phyloP scores from a whole-genome alignment of 139 green algal genomes.

The Nannochloris sp. region DNA sequence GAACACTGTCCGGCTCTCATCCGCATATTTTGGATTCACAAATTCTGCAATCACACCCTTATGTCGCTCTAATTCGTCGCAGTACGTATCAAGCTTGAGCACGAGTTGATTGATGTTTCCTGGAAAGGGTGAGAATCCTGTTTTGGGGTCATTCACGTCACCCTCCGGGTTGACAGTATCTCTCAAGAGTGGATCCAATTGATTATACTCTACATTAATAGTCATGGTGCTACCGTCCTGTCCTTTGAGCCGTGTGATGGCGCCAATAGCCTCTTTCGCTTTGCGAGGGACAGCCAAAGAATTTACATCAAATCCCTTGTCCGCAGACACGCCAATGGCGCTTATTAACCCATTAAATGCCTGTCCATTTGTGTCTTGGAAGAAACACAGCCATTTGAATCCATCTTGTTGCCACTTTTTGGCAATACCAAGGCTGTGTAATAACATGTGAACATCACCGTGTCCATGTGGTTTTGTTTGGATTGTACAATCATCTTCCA shows the following conservation, averaged over 20 bases:
- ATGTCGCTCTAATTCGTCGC: slow-evolving; percentile 53
- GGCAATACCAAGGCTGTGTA: slow-evolving; percentile 67
- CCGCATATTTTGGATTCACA: slow-evolving; percentile 97
- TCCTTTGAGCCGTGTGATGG: slow-evolving; percentile 53
- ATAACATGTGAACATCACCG: slow-evolving; percentile 93
- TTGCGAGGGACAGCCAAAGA: slow-evolving; percentile 82
- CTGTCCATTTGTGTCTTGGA: slow-evolving; percentile 96
- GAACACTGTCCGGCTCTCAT: slow-evolving; percentile 77
- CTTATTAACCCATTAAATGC: slow-evolving; percentile 83
- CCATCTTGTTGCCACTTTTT: slow-evolving; percentile 57
- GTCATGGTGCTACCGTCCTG: slow-evolving; percentile 50
- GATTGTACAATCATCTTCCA: slow-evolving; percentile 61
- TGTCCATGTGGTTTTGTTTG: slow-evolving; percentile 98
- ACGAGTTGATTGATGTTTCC: slow-evolving; percentile 97
- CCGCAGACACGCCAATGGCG: slow-evolving; percentile 53
- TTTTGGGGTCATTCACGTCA: slow-evolving; percentile 76
- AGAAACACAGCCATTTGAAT: slow-evolving; percentile 93
- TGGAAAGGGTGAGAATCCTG: slow-evolving; percentile 89
- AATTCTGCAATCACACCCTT: slow-evolving; percentile 91
- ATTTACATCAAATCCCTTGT: slow-evolving; percentile 84
- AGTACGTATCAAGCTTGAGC: slow-evolving; percentile 72
- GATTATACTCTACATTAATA: slow-evolving; percentile 99
- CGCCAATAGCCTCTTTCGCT: slow-evolving; percentile 93
- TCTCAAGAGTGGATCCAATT: slow-evolving; percentile 89
- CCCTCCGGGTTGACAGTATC: slow-evolving; percentile 60